Conservation (phyloP, 768 basidiomycete genomes). For the Porphyrellus cyaneotinctus region DNA sequence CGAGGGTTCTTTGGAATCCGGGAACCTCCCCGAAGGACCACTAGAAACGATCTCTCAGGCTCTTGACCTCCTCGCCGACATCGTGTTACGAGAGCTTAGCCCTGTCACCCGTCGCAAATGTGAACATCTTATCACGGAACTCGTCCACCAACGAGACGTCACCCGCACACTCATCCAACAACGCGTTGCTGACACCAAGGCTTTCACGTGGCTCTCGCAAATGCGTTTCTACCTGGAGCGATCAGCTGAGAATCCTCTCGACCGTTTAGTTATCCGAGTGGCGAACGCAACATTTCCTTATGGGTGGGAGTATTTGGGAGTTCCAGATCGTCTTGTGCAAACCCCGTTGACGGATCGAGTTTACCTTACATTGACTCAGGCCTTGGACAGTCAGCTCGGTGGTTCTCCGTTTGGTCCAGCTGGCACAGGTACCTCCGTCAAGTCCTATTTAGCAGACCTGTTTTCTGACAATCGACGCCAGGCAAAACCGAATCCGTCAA, state of each 20-base stretch:
- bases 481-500: constrained; percentile 99
- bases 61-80: constrained; percentile 93
- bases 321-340: constrained; percentile 94
- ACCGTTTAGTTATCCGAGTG: constrained; percentile 74
- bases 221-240: constrained; percentile 96
- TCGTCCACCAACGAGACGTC: constrained; percentile 97
- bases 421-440: constrained; percentile 67
- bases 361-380: constrained; percentile 94
- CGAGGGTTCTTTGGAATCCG: constrained; percentile 61
- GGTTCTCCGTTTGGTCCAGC: constrained; percentile 98
- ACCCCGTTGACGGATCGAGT: constrained; percentile 97
- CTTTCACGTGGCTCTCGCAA: constrained; percentile 93
- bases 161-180: constrained; percentile 73
- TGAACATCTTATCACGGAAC: constrained; percentile 97
- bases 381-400: constrained; percentile 90
- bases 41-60: constrained; percentile 76
- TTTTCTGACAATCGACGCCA: constrained; percentile 27
- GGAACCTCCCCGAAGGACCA: constrained; percentile 54
- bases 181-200: constrained; percentile 56
- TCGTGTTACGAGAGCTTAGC: constrained; percentile 85
- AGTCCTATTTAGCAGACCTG: background rate
- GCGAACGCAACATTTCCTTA: constrained; percentile 94
- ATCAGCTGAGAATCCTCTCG: constrained; percentile 66
- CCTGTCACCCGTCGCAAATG: constrained; percentile 95
- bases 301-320: constrained; percentile 98